phyloP scores from a whole-genome alignment of 1,139 yeast species.

The Blastobotrys persicus region DNA sequence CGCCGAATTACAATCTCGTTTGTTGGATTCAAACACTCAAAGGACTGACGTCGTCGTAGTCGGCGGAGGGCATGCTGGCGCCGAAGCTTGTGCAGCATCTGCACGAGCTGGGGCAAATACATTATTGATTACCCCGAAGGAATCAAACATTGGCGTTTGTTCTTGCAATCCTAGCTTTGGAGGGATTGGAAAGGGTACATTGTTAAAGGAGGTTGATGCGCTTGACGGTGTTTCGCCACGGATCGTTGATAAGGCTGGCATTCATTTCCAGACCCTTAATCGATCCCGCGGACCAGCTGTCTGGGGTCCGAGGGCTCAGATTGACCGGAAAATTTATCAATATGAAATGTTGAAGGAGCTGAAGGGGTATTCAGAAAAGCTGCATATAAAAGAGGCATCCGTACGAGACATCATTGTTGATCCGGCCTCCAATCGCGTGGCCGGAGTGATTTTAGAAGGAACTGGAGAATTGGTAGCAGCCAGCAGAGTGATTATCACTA shows the following conservation, averaged over 20 bases:
- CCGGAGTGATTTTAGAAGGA: constrained; percentile 64
- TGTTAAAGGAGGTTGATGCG: constrained; percentile 91
- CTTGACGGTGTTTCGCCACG: constrained; percentile 86
- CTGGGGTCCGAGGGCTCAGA: constrained; percentile 98
- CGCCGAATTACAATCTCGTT: neutral
- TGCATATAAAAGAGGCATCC: constrained; percentile 65
- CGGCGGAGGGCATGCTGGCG: constrained; percentile 99
- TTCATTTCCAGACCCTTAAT: constrained; percentile 84
- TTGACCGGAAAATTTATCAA: constrained; percentile 78
- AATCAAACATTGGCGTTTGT: constrained; percentile 82
- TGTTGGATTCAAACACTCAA: constrained; percentile 1
- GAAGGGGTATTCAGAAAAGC: constrained; percentile 49
- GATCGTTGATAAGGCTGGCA: constrained; percentile 88
- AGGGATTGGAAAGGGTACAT: constrained; percentile 96
- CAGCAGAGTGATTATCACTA: constrained; percentile 76
- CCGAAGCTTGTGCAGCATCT: constrained; percentile 94
- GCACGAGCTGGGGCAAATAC: constrained; percentile 81
- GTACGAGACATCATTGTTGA: constrained; percentile 85
- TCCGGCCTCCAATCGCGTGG: constrained; percentile 36
- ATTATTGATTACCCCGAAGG: constrained; percentile 71
- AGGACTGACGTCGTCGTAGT: constrained; percentile 70
- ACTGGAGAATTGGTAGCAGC: constrained; percentile 63
- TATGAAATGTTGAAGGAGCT: constrained; percentile 75
- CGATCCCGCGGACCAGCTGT: constrained; percentile 94
- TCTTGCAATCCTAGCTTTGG: constrained; percentile 98